Base-by-base conservation (phyloP, 331 rosid species). In the Rosa hybrid region DNA sequence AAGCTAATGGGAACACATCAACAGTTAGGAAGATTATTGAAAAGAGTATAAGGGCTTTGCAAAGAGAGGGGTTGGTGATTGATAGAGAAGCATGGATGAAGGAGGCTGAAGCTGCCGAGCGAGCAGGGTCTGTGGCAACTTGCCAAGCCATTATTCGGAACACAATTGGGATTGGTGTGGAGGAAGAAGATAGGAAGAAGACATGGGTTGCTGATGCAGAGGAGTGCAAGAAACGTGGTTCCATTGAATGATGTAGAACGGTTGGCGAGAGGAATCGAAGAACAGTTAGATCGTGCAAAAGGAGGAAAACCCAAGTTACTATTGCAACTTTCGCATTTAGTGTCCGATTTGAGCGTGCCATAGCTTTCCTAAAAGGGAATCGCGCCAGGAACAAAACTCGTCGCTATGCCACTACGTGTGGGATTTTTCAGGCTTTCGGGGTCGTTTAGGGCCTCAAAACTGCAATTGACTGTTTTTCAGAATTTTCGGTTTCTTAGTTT, bases 201-300 rank as follows among this genome's bases (percentile, higher is more conserved):
- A 92, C 97, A 44, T 94, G 97, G 97, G 97, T 94, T 78, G 98
- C 97, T 6, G 98, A 94, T 90, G 97, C 98, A 0, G 98, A 92
- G 77, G 98, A 94, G 84, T 94, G 97, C 89, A 92, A 89, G 91
- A 92, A 94, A 85, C 81, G 94, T 77, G 98, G 94, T 50, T 94
- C 97, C 10, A 91, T 94, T 65, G 30, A 27, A 27, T 27, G 30
- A 27, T 27, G 30, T 27, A 27, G 30, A 27, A 27, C 1, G 30
- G 30, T 27, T 27, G 30, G 30, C 1, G 30, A 27, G 30, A 27
- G 30, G 30, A 27, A 27, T 27, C 30, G 30, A 27, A 27, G 30
- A 27, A 27, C 30, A 27, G 30, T 27, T 27, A 27, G 0, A 27
- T 27, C 30, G 30, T 27, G 30, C 30, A 27, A 27, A 27, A 27